phyloP scores from a whole-genome alignment of 371 early-diverging fungal genomes.

The Mortierella sp. region DNA sequence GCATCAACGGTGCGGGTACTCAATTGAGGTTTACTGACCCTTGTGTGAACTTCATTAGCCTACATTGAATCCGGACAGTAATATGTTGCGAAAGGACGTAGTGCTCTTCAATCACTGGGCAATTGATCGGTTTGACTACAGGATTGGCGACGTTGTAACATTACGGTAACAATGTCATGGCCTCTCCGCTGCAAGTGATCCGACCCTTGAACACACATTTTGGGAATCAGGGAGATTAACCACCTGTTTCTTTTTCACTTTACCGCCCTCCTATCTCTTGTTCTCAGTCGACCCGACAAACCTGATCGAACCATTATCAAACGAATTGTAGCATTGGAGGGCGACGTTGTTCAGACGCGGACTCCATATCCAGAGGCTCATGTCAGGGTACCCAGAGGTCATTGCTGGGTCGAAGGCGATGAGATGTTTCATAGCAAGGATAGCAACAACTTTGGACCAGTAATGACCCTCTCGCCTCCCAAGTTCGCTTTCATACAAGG shows the following conservation, averaged over 20 bases:
- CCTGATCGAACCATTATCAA: constrained; percentile 81
- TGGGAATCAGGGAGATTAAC: background rate
- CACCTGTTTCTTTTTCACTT: background rate
- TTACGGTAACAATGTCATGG: constrained; percentile 59
- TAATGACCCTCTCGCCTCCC: too few species aligned
- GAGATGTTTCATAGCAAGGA: constrained; percentile 88
- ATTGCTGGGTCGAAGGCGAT: constrained; percentile 95
- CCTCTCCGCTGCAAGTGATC: too few species aligned
- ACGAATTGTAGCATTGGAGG: constrained; percentile 86
- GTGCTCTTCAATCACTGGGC: constrained; percentile 82
- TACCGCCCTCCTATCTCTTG: constrained; percentile 5
- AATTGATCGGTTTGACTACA: constrained; percentile 60
- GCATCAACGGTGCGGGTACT: background rate
- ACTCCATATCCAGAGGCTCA: constrained; percentile 46
- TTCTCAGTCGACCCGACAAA: constrained; percentile 72
- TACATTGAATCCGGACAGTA: constrained; percentile 90
- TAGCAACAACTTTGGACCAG: constrained; percentile 88
- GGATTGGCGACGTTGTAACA: constrained; percentile 87
- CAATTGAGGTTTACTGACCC: background rate
- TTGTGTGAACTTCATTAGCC: constrained; percentile 60
- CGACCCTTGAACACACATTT: too few species aligned
- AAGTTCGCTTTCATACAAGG: too few species aligned
- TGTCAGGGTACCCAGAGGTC: constrained; percentile 83
- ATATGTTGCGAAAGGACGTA: constrained; percentile 71
- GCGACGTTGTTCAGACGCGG: constrained; percentile 82